These are phyloP conservation scores for Brassica balearica DNA, from an alignment of 441 rosid genomes.

Conservation along the genomic window DNA sequence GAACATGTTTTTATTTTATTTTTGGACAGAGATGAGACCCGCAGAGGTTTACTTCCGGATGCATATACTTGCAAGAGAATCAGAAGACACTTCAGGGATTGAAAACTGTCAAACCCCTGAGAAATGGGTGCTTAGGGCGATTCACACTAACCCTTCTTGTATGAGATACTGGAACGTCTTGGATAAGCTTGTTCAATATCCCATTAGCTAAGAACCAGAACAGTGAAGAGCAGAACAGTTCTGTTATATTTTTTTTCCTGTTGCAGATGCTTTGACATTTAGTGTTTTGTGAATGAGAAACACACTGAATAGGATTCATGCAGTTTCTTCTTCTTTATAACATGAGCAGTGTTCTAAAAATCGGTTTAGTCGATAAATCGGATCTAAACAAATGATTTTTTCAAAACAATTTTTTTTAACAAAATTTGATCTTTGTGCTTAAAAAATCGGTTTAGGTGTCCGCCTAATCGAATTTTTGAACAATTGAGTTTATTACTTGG, in stretches of 20 bases:
- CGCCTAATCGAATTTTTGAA: neutral
- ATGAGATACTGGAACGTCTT: conserved; percentile 82
- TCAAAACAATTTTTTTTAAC: too few relatives aligned
- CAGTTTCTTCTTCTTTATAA: neutral
- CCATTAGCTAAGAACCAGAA: conserved; percentile 10
- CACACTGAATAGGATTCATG: neutral
- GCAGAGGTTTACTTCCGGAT: conserved; percentile 92
- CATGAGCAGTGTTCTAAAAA: neutral
- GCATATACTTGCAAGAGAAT: conserved; percentile 81
- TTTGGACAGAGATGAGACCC: conserved; percentile 78
- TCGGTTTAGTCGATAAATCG: too few relatives aligned
- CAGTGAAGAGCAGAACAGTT: neutral
- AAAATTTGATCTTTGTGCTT: too few relatives aligned
- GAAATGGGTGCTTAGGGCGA: conserved; percentile 91
- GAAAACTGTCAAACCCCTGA: conserved; percentile 71
- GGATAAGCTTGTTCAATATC: conserved; percentile 50
- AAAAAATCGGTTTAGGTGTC: too few relatives aligned
- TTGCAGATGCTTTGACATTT: neutral
- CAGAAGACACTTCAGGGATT: conserved; percentile 50
- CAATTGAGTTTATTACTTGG: neutral
- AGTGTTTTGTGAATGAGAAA: neutral
- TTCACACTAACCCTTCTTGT: conserved; percentile 86
- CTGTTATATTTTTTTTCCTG: neutral
- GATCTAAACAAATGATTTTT: too few relatives aligned
- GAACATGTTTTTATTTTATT: neutral